These are phyloP conservation scores for Puccinia novopanici DNA, from an alignment of 1,284 basidiomycete genomes.

Conservation along the genomic window DNA sequence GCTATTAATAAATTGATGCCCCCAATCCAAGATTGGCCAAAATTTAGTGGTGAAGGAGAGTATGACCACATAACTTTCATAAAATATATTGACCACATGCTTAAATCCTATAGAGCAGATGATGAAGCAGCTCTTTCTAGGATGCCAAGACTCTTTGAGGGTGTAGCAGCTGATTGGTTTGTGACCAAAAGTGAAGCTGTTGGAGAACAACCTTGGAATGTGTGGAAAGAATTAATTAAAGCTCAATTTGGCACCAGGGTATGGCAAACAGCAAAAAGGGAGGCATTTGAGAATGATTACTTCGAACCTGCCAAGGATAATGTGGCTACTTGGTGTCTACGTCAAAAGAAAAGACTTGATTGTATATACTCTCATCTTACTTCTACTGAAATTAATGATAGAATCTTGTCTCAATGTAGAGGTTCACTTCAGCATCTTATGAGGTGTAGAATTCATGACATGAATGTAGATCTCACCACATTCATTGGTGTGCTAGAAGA, in stretches of 20 bases:
- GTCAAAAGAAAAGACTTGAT: not conserved
- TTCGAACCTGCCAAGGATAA: not conserved
- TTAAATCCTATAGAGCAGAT: not conserved
- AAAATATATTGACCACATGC: not conserved
- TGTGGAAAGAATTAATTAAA: not conserved
- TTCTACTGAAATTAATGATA: not conserved
- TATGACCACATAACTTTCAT: not conserved
- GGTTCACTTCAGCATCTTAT: too few species aligned
- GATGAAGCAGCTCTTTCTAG: not conserved
- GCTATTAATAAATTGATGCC: not conserved
- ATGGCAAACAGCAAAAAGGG: not conserved
- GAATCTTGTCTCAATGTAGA: too few species aligned
- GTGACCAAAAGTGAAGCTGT: not conserved
- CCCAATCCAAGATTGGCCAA: not conserved
- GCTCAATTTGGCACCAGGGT: constrained; percentile 3
- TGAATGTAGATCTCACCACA: too few species aligned
- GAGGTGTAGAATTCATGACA: too few species aligned
- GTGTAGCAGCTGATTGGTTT: constrained; percentile 10
- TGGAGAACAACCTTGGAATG: not conserved
- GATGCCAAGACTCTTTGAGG: not conserved
- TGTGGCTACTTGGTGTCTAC: not conserved
- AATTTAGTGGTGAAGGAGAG: not conserved
- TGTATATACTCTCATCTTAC: not conserved
- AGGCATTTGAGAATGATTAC: constrained; percentile 4
- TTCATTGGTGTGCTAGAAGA: too few species aligned